These are phyloP conservation scores for Hsuehochloa calcarea DNA, from an alignment of 176 grass and related monocot species.

Conservation along the genomic window DNA sequence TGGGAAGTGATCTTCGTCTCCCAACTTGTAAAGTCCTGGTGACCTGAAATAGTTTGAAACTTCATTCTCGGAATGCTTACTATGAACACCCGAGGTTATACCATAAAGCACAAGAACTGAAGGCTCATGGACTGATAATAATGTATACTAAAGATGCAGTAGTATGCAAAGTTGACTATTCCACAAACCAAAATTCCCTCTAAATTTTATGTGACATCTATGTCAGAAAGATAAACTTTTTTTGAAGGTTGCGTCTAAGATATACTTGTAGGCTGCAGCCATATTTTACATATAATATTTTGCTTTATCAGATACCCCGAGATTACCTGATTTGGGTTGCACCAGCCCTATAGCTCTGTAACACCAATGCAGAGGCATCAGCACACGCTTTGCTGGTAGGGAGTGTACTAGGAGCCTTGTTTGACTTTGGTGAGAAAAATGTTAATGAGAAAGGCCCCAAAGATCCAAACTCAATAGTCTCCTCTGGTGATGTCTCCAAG, in stretches of 20 bases:
- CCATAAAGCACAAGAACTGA: neutral
- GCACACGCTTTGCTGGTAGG: neutral
- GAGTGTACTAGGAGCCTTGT: conserved; percentile 1
- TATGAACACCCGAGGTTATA: neutral
- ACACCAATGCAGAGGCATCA: conserved; percentile 1
- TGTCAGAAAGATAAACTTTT: neutral
- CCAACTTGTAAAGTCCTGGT: conserved; percentile 41
- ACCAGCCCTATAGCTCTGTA: neutral
- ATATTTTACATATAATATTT: neutral
- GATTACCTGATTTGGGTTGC: conserved; percentile 44
- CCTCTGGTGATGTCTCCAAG: neutral
- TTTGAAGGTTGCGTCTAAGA: neutral
- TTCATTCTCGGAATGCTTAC: neutral
- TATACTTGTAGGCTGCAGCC: neutral
- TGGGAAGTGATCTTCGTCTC: conserved; percentile 67
- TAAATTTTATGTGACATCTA: neutral
- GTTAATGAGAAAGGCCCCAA: conserved; percentile 53
- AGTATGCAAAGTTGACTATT: neutral
- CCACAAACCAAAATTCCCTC: neutral
- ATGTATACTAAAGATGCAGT: neutral
- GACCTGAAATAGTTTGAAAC: conserved; percentile 41
- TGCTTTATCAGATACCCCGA: neutral
- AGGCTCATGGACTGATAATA: neutral
- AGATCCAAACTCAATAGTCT: conserved; percentile 58
- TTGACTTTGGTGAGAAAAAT: conserved; percentile 26